These are phyloP conservation scores for Begonia loranthoides DNA, from an alignment of 306 rosid genomes.

Conservation along the genomic window DNA sequence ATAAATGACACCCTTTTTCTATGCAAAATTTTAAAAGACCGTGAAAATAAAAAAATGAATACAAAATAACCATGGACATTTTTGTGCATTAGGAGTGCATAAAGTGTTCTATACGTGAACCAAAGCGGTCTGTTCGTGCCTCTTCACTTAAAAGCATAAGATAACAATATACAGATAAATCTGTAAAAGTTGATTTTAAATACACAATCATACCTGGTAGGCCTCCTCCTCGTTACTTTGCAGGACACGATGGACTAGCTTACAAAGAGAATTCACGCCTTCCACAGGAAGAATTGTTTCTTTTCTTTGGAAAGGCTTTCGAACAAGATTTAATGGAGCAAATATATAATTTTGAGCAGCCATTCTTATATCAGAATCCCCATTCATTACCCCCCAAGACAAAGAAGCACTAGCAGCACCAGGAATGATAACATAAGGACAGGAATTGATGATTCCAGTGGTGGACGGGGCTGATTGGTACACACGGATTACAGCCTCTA, in stretches of 20 bases:
- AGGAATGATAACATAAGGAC: constrained; percentile 64
- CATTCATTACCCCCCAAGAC: constrained; percentile 40
- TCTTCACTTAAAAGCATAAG: too few species aligned
- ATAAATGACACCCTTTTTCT: too few species aligned
- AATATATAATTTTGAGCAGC: constrained; percentile 48
- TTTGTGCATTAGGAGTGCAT: too few species aligned
- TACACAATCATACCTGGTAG: constrained; percentile 47
- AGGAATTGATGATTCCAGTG: constrained; percentile 61
- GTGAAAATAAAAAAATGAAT: too few species aligned
- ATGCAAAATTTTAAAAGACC: too few species aligned
- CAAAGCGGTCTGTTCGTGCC: too few species aligned
- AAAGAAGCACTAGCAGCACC: constrained; percentile 53
- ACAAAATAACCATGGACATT: too few species aligned
- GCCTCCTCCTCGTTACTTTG: constrained; percentile 68
- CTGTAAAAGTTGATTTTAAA: neutral
- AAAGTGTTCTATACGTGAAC: too few species aligned
- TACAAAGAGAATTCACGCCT: constrained; percentile 68
- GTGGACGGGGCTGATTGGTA: constrained; percentile 63
- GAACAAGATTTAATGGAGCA: constrained; percentile 61
- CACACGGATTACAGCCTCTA: constrained; percentile 64
- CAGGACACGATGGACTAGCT: constrained; percentile 40
- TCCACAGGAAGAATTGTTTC: constrained; percentile 75
- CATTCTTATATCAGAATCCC: constrained; percentile 30
- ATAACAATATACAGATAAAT: too few species aligned
- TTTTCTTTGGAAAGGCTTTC: constrained; percentile 60